phyloP scores from a whole-genome alignment of 495 filamentous ascomycete genomes.

The Cladorrhinum samala region DNA sequence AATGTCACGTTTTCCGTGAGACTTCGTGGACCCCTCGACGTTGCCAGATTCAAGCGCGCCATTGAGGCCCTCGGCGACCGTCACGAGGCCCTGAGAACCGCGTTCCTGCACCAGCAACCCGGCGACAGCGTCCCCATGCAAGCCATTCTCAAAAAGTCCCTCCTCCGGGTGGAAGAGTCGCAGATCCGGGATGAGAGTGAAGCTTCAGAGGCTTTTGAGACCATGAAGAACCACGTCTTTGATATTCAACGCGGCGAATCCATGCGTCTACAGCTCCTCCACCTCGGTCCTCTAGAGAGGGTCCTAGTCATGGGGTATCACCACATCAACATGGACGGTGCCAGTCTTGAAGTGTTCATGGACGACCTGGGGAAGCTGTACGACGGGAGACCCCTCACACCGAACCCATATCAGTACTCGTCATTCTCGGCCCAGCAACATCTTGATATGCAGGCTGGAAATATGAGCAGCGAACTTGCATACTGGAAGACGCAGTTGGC shows the following conservation, averaged over 20 bases:
- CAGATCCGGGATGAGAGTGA: too few relatives aligned
- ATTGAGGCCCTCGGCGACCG: constrained; percentile 20
- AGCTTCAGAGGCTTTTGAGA: background rate
- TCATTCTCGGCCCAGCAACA: background rate
- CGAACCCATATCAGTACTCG: constrained; percentile 12
- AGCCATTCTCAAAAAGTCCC: too few relatives aligned
- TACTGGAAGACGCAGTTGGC: constrained; percentile 35
- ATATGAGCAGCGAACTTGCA: constrained; percentile 4
- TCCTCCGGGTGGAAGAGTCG: too few relatives aligned
- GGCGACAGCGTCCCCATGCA: background rate
- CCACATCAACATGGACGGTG: constrained; percentile 29
- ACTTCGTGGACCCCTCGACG: constrained; percentile 21
- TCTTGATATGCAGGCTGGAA: background rate
- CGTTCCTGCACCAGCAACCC: constrained; percentile 5
- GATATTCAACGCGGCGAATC: constrained; percentile 13
- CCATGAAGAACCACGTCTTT: constrained; percentile 11
- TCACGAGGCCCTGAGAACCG: constrained; percentile 39
- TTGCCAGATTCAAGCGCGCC: constrained; percentile 25
- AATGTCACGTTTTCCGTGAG: constrained; percentile 14
- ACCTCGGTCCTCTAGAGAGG: background rate
- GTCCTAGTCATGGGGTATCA: constrained; percentile 22
- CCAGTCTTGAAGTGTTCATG: constrained; percentile 13
- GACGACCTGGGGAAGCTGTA: constrained; percentile 9
- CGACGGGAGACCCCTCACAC: background rate
- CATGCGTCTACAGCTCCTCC: constrained; percentile 15